phyloP scores from a whole-genome alignment of 495 filamentous ascomycete genomes.

The Daldinia caldariorum region DNA sequence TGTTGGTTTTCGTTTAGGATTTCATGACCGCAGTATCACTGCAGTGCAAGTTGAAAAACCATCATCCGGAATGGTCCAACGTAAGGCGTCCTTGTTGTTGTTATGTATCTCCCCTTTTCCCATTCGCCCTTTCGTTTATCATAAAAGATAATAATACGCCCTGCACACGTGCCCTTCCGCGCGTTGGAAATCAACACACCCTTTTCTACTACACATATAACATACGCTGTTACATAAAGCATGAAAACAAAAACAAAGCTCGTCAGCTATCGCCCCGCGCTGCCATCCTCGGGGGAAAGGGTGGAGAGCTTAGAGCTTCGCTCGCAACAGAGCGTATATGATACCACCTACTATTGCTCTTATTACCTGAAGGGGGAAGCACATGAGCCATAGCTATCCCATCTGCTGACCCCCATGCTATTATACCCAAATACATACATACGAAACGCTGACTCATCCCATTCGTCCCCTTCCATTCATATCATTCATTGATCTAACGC shows the following conservation, averaged over 20 bases:
- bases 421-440: too few species aligned
- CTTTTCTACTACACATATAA: neutral
- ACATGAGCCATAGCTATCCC: neutral
- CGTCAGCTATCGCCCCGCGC: conserved; percentile 12
- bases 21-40: conserved; percentile 69
- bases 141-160: conserved; percentile 6
- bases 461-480: neutral
- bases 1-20: conserved; percentile 51
- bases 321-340: neutral
- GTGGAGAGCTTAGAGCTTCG: conserved; percentile 19
- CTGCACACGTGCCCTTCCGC: conserved; percentile 18
- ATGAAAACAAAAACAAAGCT: too few species aligned
- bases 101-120: conserved; percentile 18
- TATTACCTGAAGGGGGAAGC: neutral
- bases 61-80: conserved; percentile 74
- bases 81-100: conserved; percentile 48
- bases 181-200: neutral
- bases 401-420: conserved; percentile 10
- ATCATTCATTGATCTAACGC: too few species aligned
- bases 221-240: too few species aligned
- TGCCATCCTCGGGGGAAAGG: neutral
- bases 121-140: conserved; percentile 5
- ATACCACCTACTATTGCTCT: neutral
- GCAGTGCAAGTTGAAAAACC: conserved; percentile 64
- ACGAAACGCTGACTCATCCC: conserved; percentile 27